phyloP scores from a whole-genome alignment of 768 basidiomycete species.

The Tephrocybe sp. region DNA sequence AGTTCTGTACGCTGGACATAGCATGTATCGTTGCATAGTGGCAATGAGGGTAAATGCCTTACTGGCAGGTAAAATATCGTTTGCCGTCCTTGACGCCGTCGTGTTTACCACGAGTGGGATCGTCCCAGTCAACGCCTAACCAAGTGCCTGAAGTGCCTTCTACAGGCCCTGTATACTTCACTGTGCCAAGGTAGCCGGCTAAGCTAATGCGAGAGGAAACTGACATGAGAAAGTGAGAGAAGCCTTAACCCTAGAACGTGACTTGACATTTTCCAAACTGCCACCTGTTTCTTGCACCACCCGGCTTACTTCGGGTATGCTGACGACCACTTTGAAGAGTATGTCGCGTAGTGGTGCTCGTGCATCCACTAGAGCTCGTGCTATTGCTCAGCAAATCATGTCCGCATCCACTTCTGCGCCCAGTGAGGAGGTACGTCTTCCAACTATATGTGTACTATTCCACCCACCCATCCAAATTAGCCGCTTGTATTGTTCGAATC shows the following conservation, averaged over 20 bases:
- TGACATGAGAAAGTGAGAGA: constrained; percentile 4
- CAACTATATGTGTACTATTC: constrained; percentile 8
- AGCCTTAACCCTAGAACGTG: constrained; percentile 29
- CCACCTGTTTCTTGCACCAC: background rate
- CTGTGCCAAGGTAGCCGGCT: constrained; percentile 58
- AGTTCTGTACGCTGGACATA: constrained; percentile 44
- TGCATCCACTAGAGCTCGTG: constrained; percentile 39
- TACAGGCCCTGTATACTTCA: constrained; percentile 68
- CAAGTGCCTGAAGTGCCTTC: constrained; percentile 64
- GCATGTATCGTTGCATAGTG: constrained; percentile 11
- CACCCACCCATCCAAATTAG: constrained; percentile 24
- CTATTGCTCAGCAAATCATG: constrained; percentile 49
- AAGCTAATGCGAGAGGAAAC: constrained; percentile 49
- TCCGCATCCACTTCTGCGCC: constrained; percentile 29
- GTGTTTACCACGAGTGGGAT: constrained; percentile 81
- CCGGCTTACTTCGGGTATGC: constrained; percentile 13
- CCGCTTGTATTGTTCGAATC: constrained; percentile 68
- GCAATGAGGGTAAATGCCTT: constrained; percentile 24
- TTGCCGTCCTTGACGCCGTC: constrained; percentile 76
- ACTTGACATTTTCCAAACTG: constrained; percentile 9
- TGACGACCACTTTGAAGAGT: constrained; percentile 24
- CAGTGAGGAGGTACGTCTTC: constrained; percentile 32
- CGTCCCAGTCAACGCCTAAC: constrained; percentile 99
- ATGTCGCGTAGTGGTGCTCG: constrained; percentile 40
- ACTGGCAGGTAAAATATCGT: constrained; percentile 80